Evolutionary conservation across 805 yeast species (phyloP), one percentile per base, ranked within the genome.

Genomic region (Starmera pachycereana): DNA sequence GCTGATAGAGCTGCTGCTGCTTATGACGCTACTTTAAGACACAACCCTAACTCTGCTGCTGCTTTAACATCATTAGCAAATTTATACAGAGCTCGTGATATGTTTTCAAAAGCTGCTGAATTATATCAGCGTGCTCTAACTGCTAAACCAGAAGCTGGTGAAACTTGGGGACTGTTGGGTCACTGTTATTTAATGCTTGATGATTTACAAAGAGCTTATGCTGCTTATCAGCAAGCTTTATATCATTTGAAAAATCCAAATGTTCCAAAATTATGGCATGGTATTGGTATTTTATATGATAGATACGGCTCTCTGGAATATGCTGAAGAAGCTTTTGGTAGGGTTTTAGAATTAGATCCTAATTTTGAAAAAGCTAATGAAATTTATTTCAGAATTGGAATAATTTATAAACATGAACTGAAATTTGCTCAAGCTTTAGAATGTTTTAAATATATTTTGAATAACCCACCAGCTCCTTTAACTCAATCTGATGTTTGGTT

Each of bases 401-500:
- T 92, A 58, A 90, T 92, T 38, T 92, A 92, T 68, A 92, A 92
- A 65, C 95, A 89, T 61, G 97, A 90, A 63, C 81, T 81, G 33
- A 88, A 90, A 61, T 72, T 85, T 57, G 75, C 77, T 39, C 84
- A 82, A 54, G 94, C 96, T 2, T 69, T 92, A 43, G 97, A 92
- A 59, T 92, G 97, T 60, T 92, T 92, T 71, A 82, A 87, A 56
- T 92, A 90, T 60, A 92, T 92, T 46, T 64, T 92, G 49, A 71
- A 79, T 42, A 82, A 81, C 61, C 97, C 98, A 0, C 98, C 98
- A 1, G 81, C 87, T 40, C 98, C 98, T 1, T 68, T 92, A 47
- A 89, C 97, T 36, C 96, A 87, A 58, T 87, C 95, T 38, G 98
- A 92, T 58, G 94, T 92, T 40, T 92, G 97, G 97, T 92, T 92